Evolutionary conservation across 2,329 filamentous ascomycete species (phyloP), one percentile per base, ranked within the genome.

Genomic region (Neofusicoccum umdonicola): DNA sequence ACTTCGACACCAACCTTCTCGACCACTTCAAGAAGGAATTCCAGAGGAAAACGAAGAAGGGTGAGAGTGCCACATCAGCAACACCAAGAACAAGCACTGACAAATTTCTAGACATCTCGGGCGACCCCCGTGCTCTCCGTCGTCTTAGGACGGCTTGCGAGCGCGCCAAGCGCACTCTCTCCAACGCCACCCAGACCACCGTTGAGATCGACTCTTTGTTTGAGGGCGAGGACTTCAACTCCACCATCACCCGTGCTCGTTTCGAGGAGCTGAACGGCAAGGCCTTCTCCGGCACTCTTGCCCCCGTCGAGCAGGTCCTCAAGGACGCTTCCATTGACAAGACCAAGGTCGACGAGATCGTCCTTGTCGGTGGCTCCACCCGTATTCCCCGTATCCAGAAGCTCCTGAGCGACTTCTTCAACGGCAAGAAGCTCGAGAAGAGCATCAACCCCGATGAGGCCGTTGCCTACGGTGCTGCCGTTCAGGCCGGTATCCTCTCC

Each of bases 401-500:
- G 88, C 90, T 99, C 71, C 89, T 99, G 72, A 93, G 90, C 84
- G 95, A 99, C 83, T 97, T 93, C 88, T 99, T 99, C 85, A 91
- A 96, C 80, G 93, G 93, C 83, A 99, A 99, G 92, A 97, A 99
- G 90, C 92, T 97, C 72, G 94, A 98, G 88, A 98, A 97, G 84
- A 95, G 91, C 86, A 98, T 98, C 86, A 99, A 99, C 88, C 95
- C 95, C 75, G 95, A 99, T 79, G 95, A 99, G 87, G 95, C 95
- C 73, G 95, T 99, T 76, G 95, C 95, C 74, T 97, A 97, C 83
- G 95, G 95, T 89, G 95, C 95, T 71, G 95, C 95, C 74, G 94
- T 99, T 68, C 95, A 99, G 85, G 95, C 95, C 72, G 95, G 93
- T 88, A 97, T 99, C 80, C 90, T 99, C 70, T 97, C 94, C 66